Conservation (phyloP, 768 basidiomycete species). For the Agaricus blazei region DNA sequence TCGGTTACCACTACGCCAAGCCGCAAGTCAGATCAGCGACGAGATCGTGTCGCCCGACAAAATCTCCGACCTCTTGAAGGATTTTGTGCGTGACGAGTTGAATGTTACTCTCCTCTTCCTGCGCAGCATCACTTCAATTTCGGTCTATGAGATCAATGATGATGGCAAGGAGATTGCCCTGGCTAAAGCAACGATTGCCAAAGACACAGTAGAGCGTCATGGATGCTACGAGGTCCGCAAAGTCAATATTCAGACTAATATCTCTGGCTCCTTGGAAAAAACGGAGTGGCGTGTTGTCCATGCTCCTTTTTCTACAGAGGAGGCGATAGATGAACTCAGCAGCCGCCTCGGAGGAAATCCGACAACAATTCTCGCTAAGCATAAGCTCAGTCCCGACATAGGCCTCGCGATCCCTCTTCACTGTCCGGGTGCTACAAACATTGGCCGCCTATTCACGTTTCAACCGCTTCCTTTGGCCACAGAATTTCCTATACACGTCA, state of each 20-base stretch:
- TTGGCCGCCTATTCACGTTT: conserved; percentile 44
- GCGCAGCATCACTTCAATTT: conserved; percentile 31
- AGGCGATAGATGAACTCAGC: conserved; percentile 22
- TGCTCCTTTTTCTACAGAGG: conserved; percentile 18
- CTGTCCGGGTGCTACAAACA: conserved; percentile 1
- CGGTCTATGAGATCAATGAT: conserved; percentile 31
- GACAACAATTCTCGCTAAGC: conserved; percentile 20
- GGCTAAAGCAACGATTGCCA: conserved; percentile 15
- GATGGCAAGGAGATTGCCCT: conserved; percentile 16
- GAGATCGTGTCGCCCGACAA: conserved; percentile 24
- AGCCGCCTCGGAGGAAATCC: conserved; percentile 21
- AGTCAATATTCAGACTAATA: conserved; percentile 15
- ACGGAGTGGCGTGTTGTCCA: conserved; percentile 31
- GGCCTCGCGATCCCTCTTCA: conserved; percentile 31
- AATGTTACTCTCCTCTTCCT: conserved; percentile 38
- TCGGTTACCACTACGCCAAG: conserved; percentile 39
- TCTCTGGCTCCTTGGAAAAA: conserved; percentile 1
- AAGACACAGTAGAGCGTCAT: not conserved
- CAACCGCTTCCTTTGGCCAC: conserved; percentile 44
- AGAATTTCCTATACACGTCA: conserved; percentile 39
- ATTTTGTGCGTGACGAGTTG: conserved; percentile 37
- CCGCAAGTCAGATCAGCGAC: conserved; percentile 27
- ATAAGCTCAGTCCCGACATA: conserved; percentile 38
- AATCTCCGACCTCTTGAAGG: conserved; percentile 32
- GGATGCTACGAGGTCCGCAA: conserved; percentile 5